Conservation (phyloP, 768 basidiomycete genomes). For the Hydnum rufescens region DNA sequence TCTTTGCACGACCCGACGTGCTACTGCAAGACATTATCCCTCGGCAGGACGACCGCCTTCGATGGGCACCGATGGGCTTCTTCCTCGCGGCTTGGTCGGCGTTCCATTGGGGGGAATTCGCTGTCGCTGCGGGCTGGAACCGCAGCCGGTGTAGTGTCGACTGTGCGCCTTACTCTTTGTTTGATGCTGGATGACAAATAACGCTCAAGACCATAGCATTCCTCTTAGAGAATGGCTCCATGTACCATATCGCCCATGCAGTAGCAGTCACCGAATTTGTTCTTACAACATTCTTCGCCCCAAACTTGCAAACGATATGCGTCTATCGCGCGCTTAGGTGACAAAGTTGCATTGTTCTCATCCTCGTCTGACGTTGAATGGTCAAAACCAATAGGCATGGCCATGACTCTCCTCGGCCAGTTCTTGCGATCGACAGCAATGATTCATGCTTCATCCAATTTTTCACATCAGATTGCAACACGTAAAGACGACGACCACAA, state of each 20-base stretch:
- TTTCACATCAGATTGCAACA: slow-evolving; percentile 74
- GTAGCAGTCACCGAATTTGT: slow-evolving; percentile 68
- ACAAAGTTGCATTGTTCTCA: slow-evolving; percentile 2
- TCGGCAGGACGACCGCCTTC: slow-evolving; percentile 16
- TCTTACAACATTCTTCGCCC: slow-evolving; percentile 43
- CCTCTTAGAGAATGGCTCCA: slow-evolving; percentile 70
- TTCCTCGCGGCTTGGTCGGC: slow-evolving; percentile 66
- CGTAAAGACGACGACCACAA: slow-evolving; percentile 51
- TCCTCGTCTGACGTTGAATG: neutral
- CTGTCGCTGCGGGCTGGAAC: slow-evolving; percentile 92
- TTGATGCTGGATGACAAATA: slow-evolving; percentile 3
- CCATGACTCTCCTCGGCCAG: slow-evolving; percentile 51
- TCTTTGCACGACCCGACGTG: slow-evolving; percentile 27
- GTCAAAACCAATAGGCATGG: slow-evolving; percentile 30
- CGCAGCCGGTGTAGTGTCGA: slow-evolving; percentile 78
- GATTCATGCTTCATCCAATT: slow-evolving; percentile 86
- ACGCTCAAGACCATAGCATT: slow-evolving; percentile 38
- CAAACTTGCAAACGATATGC: slow-evolving; percentile 37
- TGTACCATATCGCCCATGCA: slow-evolving; percentile 72
- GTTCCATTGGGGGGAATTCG: slow-evolving; percentile 91
- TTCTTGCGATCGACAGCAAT: slow-evolving; percentile 73
- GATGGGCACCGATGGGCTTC: slow-evolving; percentile 59
- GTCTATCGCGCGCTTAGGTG: slow-evolving; percentile 32
- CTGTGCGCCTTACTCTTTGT: slow-evolving; percentile 35
- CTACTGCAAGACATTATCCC: slow-evolving; percentile 7